Percentiles rank a stretch among this genome's conserved stretches.
Conservation (phyloP, 805 yeast species). For the Kockiozyma suomiensis region DNA sequence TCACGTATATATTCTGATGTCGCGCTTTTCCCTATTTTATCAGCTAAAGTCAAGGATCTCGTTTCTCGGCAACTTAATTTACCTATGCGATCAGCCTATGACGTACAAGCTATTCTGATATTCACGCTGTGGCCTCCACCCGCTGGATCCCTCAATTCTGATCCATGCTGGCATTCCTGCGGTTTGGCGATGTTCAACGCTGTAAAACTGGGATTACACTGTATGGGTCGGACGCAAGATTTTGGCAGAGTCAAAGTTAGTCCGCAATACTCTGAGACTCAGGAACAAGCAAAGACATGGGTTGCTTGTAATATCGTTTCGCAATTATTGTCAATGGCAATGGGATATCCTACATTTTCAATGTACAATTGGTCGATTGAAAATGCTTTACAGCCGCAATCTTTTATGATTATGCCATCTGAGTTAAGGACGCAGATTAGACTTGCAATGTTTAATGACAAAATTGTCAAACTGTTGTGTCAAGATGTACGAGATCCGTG, state of each 20-base stretch:
- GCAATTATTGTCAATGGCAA: conserved; percentile 85
- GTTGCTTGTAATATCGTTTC: conserved; percentile 87
- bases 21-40: conserved; percentile 28
- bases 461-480: conserved; percentile 74
- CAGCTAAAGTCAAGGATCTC: conserved; percentile 21
- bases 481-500: conserved; percentile 67
- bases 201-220: conserved; percentile 84
- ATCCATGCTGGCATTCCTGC: conserved; percentile 92
- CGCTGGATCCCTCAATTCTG: conserved; percentile 91
- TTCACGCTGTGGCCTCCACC: conserved; percentile 96
- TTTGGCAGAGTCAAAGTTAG: conserved; percentile 52
- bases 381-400: conserved; percentile 54
- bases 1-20: conserved; percentile 60
- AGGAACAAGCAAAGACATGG: conserved; percentile 90
- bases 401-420: conserved; percentile 53
- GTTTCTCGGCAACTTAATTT: conserved; percentile 31
- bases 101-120: conserved; percentile 88
- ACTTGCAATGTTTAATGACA: conserved; percentile 83
- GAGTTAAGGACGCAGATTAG: conserved; percentile 76
- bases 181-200: conserved; percentile 95
- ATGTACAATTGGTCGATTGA: conserved; percentile 75
- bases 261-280: conserved; percentile 44
- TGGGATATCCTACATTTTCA: conserved; percentile 93
- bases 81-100: conserved; percentile 75
- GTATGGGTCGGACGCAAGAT: conserved; percentile 64